Conservation (phyloP, 2,329 filamentous ascomycete genomes). For the Aureobasidium sp. region DNA sequence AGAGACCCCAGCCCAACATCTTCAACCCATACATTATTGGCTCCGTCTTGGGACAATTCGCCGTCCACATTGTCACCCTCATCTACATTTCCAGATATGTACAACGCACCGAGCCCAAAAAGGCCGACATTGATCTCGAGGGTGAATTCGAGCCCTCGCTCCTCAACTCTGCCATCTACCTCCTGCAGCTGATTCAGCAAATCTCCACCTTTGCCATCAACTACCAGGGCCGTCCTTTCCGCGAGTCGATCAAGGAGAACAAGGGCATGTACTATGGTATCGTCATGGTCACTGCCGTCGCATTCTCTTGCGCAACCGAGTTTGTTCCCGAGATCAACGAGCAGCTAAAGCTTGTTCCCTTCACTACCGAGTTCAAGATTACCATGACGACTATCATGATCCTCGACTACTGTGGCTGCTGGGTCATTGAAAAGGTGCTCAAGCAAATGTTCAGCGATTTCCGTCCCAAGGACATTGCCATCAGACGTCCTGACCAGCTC, state of each 20-base stretch:
- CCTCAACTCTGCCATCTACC: conserved; percentile 93
- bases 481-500: conserved; percentile 78
- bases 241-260: conserved; percentile 91
- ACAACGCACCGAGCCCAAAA: conserved; percentile 68
- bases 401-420: conserved; percentile 81
- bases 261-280: conserved; percentile 98
- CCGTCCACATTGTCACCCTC: conserved; percentile 85
- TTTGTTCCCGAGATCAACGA: conserved; percentile 93
- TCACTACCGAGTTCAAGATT: conserved; percentile 78
- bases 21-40: conserved; percentile 99
- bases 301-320: conserved; percentile 91
- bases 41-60: conserved; percentile 93
- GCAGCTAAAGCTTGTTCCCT: conserved; percentile 85
- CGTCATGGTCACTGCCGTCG: conserved; percentile 78
- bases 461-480: conserved; percentile 86
- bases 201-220: conserved; percentile 99
- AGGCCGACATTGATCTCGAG: conserved; percentile 73
- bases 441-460: conserved; percentile 87
- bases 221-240: conserved; percentile 97
- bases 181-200: conserved; percentile 95
- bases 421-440: conserved; percentile 74
- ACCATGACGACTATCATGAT: conserved; percentile 82
- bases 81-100: conserved; percentile 92
- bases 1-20: conserved; percentile 95
- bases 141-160: conserved; percentile 90